Base-by-base conservation (phyloP, 2,329 filamentous ascomycete genomes). In the Aspergillus sclerotialis region DNA sequence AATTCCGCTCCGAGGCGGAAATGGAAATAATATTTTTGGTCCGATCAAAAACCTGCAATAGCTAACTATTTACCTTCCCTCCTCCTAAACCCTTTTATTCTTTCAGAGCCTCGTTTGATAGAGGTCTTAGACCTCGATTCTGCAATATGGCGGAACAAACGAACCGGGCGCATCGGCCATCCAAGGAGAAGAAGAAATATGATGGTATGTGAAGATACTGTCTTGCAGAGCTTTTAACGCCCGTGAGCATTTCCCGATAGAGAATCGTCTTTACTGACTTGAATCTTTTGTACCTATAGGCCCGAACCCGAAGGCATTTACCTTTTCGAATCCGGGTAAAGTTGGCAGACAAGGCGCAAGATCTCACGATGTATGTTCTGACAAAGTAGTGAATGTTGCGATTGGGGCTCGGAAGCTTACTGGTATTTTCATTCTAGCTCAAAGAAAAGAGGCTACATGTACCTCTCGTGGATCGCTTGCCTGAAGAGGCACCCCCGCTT, bases 391-490 rank as follows among this genome's bases (percentile, higher is more conserved):
- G 9, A 28, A 12, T 32, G 29, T 18, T 25, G 24, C 37, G 17
- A 27, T 21, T 24, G 5, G 4, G n/a, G 33, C 25, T n/a, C 36
- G 15, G 4, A 31, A 32, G 33, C 47, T 55, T 34, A 55, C 33
- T 23, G 1, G 10, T 9, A 25, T 21, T 29, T 15, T 23, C 24
- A n/a, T 33, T 40, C 9, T 55, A 89, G 83, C 80, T 94, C 63
- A 92, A 87, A 73, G 93, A 98, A 66, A 95, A 93, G 66, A 79
- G 90, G 39, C 74, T 96, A 25, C 93, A 98, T 72, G 92, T 98
- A 12, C 92, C 92, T 28, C 83, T 94, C 59, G 84, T 96, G 67
- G 92, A 98, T 70, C 82, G 93, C 48, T 72, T 96, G 17, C 90
- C 92, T 46, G 90, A 96, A 64, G 92, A 96, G 68, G 84, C 92